These are phyloP conservation scores for Boletus smithii DNA, from an alignment of 1,284 basidiomycete species.

Conservation along the genomic window DNA sequence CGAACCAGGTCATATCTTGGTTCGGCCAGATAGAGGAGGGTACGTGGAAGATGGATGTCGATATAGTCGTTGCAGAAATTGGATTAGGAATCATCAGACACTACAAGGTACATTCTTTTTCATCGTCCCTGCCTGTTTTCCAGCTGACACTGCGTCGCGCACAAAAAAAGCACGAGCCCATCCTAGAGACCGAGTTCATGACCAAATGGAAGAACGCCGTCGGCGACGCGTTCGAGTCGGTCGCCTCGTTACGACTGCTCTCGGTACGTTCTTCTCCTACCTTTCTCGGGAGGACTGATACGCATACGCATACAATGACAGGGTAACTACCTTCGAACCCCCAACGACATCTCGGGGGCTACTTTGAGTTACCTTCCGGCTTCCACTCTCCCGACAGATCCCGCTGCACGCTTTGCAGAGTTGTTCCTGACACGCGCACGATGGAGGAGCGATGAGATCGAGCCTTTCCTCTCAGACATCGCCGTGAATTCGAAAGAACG, in stretches of 20 bases:
- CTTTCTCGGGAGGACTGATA: neutral
- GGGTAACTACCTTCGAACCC: slow-evolving; percentile 67
- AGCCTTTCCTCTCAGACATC: slow-evolving; percentile 77
- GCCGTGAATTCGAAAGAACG: slow-evolving; percentile 79
- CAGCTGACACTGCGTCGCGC: slow-evolving; percentile 5
- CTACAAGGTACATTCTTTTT: slow-evolving; percentile 47
- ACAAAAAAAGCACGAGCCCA: slow-evolving; percentile 53
- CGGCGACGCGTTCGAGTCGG: slow-evolving; percentile 67
- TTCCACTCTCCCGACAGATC: slow-evolving; percentile 66
- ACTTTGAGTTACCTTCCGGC: slow-evolving; percentile 69
- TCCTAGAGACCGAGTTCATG: slow-evolving; percentile 55
- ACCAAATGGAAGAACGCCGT: slow-evolving; percentile 65
- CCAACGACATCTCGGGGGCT: slow-evolving; percentile 27
- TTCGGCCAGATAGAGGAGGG: slow-evolving; percentile 63
- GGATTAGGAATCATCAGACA: slow-evolving; percentile 68
- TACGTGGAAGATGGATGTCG: slow-evolving; percentile 63
- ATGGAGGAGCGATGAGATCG: slow-evolving; percentile 80
- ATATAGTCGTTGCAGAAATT: slow-evolving; percentile 58
- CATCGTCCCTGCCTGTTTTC: neutral
- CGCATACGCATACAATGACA: slow-evolving; percentile 28
- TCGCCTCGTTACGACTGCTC: slow-evolving; percentile 59
- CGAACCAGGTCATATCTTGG: slow-evolving; percentile 71
- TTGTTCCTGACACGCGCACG: slow-evolving; percentile 74
- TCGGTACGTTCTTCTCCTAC: slow-evolving; percentile 46
- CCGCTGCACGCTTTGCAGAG: slow-evolving; percentile 75